phyloP scores from a whole-genome alignment of 805 yeast genomes.

The Metschnikowia sp. region DNA sequence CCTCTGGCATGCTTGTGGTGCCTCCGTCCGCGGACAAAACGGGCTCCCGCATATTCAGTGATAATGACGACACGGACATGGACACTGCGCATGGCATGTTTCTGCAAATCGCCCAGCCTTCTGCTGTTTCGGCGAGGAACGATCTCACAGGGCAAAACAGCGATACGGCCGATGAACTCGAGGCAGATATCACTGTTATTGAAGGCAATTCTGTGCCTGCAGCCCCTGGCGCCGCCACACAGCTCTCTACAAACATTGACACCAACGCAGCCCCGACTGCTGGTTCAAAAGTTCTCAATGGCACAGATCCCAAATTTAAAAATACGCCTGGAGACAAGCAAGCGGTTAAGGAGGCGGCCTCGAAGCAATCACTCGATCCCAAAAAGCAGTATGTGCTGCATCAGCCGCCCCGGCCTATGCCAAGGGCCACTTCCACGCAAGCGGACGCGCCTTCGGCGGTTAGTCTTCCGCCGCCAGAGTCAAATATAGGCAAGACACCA shows the following conservation, averaged over 20 bases:
- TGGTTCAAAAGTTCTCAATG: too few species aligned
- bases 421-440: neutral
- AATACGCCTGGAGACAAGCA: too few species aligned
- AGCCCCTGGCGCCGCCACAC: too few species aligned
- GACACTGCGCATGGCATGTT: slow-evolving; percentile 4
- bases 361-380: too few species aligned
- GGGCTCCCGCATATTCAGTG: slow-evolving; percentile 5
- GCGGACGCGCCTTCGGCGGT: neutral
- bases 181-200: neutral
- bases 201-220: too few species aligned
- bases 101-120: slow-evolving; percentile 1
- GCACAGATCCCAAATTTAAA: too few species aligned
- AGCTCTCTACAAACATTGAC: too few species aligned
- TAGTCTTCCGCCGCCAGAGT: slow-evolving; percentile 5
- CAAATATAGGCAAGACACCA: neutral
- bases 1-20: slow-evolving; percentile 40
- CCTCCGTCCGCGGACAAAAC: slow-evolving; percentile 19
- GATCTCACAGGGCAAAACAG: too few species aligned
- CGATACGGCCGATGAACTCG: neutral
- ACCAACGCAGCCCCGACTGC: too few species aligned
- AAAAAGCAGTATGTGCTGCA: too few species aligned
- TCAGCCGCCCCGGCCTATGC: neutral
- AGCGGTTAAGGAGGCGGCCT: too few species aligned
- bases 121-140: neutral
- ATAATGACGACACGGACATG: slow-evolving; percentile 11